These are phyloP conservation scores for Acmispon strigosus DNA, from an alignment of 306 rosid genomes.

Conservation along the genomic window DNA sequence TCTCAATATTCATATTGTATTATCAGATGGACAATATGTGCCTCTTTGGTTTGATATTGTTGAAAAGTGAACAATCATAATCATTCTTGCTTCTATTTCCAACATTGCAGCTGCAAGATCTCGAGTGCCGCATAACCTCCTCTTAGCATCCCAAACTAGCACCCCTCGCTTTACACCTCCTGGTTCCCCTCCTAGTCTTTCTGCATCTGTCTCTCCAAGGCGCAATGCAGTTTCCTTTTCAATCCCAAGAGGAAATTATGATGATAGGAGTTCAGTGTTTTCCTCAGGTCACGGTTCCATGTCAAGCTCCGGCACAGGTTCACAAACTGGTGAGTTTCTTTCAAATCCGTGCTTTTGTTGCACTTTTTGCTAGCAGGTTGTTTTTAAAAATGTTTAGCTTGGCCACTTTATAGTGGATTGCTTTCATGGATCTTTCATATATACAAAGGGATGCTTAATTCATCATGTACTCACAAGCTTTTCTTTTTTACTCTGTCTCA, in stretches of 20 bases:
- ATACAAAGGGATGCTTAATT: background rate
- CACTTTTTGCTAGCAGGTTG: background rate
- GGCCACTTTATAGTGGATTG: background rate
- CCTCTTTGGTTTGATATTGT: background rate
- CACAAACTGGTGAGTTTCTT: constrained; percentile 51
- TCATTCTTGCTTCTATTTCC: background rate
- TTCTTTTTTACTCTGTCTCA: constrained; percentile 20
- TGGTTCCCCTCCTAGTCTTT: constrained; percentile 64
- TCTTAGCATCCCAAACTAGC: constrained; percentile 66
- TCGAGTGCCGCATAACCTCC: constrained; percentile 45
- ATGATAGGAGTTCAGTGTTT: constrained; percentile 42
- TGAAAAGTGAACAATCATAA: background rate
- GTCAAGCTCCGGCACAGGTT: constrained; percentile 37
- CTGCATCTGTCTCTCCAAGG: constrained; percentile 74
- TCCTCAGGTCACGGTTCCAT: constrained; percentile 35
- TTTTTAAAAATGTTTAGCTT: background rate
- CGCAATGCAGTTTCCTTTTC: constrained; percentile 67
- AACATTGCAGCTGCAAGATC: constrained; percentile 34
- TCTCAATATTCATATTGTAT: background rate
- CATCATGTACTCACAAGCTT: background rate
- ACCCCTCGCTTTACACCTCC: constrained; percentile 80
- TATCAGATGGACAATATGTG: background rate
- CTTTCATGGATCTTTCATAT: background rate
- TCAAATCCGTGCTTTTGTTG: background rate
- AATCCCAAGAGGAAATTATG: constrained; percentile 51